These are phyloP conservation scores for Hyaloscypha hepaticicola DNA, from an alignment of 495 filamentous ascomycete genomes.

Conservation along the genomic window DNA sequence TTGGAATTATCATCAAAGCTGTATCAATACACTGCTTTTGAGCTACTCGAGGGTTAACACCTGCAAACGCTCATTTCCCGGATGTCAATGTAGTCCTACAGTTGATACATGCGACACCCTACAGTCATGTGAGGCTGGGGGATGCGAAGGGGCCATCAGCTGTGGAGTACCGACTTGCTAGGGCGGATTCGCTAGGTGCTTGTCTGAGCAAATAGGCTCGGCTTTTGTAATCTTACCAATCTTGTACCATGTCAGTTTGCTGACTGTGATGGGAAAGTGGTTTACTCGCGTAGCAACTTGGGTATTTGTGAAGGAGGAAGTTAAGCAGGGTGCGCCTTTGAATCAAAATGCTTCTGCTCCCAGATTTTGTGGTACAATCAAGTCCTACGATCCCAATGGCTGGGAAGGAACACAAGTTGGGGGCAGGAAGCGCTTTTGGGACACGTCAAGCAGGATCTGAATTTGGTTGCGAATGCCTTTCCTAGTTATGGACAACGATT, in stretches of 20 bases:
- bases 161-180: conserved; percentile 4
- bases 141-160: conserved; percentile 13
- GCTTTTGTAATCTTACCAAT: conserved; percentile 6
- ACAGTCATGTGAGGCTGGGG: conserved; percentile 16
- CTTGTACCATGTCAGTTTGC: conserved; percentile 4
- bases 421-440: too few species aligned
- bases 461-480: too few species aligned
- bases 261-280: conserved; percentile 7
- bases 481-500: too few species aligned
- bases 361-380: too few species aligned
- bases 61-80: conserved; percentile 15
- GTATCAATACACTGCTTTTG: conserved; percentile 13
- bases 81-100: conserved; percentile 17
- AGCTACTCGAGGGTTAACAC: conserved; percentile 14
- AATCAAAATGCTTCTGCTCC: too few species aligned
- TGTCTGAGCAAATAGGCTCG: conserved; percentile 4
- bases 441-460: too few species aligned
- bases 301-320: conserved; percentile 7
- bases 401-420: too few species aligned
- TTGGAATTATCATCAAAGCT: conserved; percentile 16
- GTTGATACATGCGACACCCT: conserved; percentile 14
- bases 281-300: conserved; percentile 5
- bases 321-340: conserved; percentile 5
- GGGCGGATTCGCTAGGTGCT: conserved; percentile 1
- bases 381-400: too few species aligned